Conservation (phyloP, 768 basidiomycete species). For the Guyanaporus albipodus region DNA sequence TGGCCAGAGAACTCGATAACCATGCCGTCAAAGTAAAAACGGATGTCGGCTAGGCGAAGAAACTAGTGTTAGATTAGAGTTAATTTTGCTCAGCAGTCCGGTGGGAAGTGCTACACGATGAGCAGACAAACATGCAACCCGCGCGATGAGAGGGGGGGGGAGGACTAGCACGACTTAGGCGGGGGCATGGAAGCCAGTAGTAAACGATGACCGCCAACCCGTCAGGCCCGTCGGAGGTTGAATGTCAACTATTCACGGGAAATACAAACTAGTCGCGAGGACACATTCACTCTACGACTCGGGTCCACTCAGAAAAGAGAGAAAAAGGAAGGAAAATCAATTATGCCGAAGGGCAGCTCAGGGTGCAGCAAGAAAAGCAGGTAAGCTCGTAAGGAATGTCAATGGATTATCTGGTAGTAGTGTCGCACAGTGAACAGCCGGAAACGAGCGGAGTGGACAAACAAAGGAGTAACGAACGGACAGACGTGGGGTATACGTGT, state of each 20-base stretch:
- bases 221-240: conserved; percentile 27
- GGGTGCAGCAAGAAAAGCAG: conserved; percentile 27
- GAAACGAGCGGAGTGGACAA: conserved; percentile 33
- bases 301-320: conserved; percentile 1
- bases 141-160: conserved; percentile 3
- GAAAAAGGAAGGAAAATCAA: conserved; percentile 16
- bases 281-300: conserved; percentile 9
- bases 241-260: conserved; percentile 16
- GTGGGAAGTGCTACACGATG: conserved; percentile 9
- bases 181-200: conserved; percentile 6
- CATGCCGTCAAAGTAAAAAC: conserved; percentile 19
- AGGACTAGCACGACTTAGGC: conserved; percentile 8
- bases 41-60: neutral
- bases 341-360: conserved; percentile 21
- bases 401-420: conserved; percentile 36
- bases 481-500: conserved; percentile 33
- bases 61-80: conserved; percentile 12
- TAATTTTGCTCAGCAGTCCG: conserved; percentile 17
- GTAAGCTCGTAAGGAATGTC: conserved; percentile 33
- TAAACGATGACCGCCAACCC: conserved; percentile 7
- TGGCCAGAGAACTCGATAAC: conserved; percentile 29
- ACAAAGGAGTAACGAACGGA: conserved; percentile 35
- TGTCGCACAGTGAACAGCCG: conserved; percentile 32
- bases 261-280: conserved; percentile 1
- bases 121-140: conserved; percentile 11